Evolutionary conservation across 2,329 filamentous ascomycete species (phyloP), one percentile per base, ranked within the genome.

Genomic region (Aspergillus flavus): DNA sequence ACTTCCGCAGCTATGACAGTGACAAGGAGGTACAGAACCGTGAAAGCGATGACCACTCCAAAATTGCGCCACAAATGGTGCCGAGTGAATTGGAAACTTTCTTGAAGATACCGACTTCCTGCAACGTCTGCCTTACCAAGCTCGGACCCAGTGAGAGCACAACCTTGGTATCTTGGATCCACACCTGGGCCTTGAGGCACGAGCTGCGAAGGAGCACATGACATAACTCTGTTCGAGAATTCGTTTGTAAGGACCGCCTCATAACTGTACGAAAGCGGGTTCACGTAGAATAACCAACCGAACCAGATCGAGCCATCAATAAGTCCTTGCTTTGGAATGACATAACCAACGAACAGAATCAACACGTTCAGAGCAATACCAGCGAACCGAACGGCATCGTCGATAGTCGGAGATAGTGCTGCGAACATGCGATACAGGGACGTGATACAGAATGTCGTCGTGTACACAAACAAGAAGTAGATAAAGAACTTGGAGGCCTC

Each of bases 21-120:
- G 34, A 94, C 77, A 12, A 89, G 68, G 14, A 96, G 85, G 72
- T 94, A 96, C 6, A 93, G 83, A 1, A 92, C 82, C 1, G 87
- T 86, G 68, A 92, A 95, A 0, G 89, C 91, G 68, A 94, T 87
- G 1, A 95, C 78, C 4, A 94, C 88, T 36, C 90, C 91, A 71
- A 91, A 93, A 73, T 94, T 93, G 4, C 91, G 87, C 82, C 88
- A 90, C 0, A 90, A 75, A 69, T 90, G 82, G 30, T 77, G 78
- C 21, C 86, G 79, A 0, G 82, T 82, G 69, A 89, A 89, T 52
- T 83, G 79, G 74, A 85, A 90, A 9, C 82, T 82, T 0, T 81
- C 80, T 11, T 78, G 68, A 2, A 90, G 72, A 68, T 90, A 91
- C 26, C 78, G 77, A 2, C 80, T 73, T 39, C 88, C 88, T 36